These are phyloP conservation scores for Trichophyton equinum DNA, from an alignment of 2,329 filamentous ascomycete species.

Conservation along the genomic window DNA sequence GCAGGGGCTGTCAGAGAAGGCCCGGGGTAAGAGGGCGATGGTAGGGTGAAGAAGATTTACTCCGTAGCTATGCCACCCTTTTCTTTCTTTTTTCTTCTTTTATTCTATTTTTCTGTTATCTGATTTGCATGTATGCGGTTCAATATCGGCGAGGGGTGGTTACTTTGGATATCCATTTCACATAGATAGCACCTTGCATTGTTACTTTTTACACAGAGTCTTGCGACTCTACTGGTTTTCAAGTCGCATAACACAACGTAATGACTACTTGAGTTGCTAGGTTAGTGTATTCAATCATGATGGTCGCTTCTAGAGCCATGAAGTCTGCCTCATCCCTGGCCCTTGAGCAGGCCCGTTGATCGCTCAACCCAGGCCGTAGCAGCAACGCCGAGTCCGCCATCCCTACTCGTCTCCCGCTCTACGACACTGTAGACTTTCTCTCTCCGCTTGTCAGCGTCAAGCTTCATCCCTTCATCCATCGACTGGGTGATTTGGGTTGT, in stretches of 20 bases:
- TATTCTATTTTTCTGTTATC: background rate
- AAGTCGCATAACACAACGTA: no score
- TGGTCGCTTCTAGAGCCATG: constrained; percentile 9
- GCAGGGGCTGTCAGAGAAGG: background rate
- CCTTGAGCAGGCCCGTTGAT: constrained; percentile 36
- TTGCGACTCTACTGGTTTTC: background rate
- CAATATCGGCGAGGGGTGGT: background rate
- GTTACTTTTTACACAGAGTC: background rate
- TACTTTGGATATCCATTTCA: constrained; percentile 3
- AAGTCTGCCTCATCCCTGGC: constrained; percentile 30
- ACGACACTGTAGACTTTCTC: constrained; percentile 45
- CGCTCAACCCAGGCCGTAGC: constrained; percentile 41
- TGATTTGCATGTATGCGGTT: background rate
- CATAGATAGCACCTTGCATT: background rate
- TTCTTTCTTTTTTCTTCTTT: background rate
- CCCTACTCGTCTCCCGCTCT: constrained; percentile 38
- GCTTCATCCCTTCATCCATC: background rate
- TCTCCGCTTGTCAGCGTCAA: constrained; percentile 30
- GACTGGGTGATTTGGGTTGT: background rate
- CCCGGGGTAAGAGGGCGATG: background rate
- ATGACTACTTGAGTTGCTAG: no score
- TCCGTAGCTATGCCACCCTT: background rate
- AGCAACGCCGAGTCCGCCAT: constrained; percentile 33
- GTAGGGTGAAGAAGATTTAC: background rate
- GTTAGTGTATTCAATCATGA: background rate